Evolutionary conservation across 345 rosid species (phyloP).

Genomic region (Ceriops decandra): DNA sequence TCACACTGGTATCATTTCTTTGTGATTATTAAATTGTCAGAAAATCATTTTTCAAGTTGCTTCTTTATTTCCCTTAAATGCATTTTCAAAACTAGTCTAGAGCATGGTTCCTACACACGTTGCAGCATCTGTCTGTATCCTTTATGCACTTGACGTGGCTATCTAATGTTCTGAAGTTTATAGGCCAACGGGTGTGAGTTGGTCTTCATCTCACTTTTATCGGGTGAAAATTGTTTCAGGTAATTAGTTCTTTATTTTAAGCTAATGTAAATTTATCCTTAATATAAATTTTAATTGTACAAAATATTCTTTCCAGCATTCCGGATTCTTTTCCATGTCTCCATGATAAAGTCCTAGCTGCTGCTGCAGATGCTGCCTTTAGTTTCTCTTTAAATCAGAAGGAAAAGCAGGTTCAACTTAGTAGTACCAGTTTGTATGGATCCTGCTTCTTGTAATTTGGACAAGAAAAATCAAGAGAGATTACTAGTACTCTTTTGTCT

Average conservation of each 20-base stretch:
- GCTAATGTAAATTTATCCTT: neutral
- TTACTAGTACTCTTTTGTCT: no score
- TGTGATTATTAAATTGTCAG: neutral
- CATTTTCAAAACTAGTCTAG: neutral
- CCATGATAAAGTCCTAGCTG: conserved; percentile 30
- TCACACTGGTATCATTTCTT: conserved; percentile 53
- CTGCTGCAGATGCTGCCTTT: conserved; percentile 31
- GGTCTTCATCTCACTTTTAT: conserved; percentile 57
- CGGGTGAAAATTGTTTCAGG: conserved; percentile 63
- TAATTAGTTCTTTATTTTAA: conserved; percentile 13
- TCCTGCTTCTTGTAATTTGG: neutral
- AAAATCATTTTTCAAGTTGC: neutral
- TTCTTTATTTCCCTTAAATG: neutral
- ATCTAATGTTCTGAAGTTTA: conserved; percentile 11
- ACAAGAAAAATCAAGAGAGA: no score
- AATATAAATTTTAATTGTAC: conserved; percentile 11
- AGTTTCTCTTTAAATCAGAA: conserved; percentile 25
- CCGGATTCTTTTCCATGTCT: conserved; percentile 24
- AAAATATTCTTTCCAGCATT: conserved; percentile 12
- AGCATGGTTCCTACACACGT: neutral
- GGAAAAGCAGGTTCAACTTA: conserved; percentile 25
- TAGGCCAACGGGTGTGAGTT: conserved; percentile 77
- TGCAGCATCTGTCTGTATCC: neutral
- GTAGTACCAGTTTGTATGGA: neutral
- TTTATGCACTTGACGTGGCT: neutral